These are phyloP conservation scores for Leucocoprinus leucothites DNA, from an alignment of 768 basidiomycete species.

Conservation along the genomic window DNA sequence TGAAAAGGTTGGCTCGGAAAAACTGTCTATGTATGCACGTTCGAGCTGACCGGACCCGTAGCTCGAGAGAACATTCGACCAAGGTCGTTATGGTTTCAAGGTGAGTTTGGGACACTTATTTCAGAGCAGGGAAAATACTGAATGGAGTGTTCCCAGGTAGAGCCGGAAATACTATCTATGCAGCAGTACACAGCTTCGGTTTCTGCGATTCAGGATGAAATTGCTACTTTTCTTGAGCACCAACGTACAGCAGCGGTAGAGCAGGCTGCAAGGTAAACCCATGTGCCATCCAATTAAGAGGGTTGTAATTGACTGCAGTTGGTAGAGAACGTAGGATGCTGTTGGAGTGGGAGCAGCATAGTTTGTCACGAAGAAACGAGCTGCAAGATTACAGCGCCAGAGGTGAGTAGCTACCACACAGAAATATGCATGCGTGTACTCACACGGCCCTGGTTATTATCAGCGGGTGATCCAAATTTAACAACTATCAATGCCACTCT, in stretches of 20 bases:
- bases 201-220: conserved; percentile 37
- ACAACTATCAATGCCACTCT: conserved; percentile 32
- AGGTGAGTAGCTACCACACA: neutral
- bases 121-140: conserved; percentile 6
- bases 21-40: neutral
- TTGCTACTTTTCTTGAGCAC: conserved; percentile 34
- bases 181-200: conserved; percentile 42
- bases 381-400: neutral
- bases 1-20: conserved; percentile 35
- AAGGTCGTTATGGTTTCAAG: conserved; percentile 30
- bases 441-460: neutral
- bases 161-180: conserved; percentile 52
- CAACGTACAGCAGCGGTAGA: conserved; percentile 32
- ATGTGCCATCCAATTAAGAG: conserved; percentile 31
- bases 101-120: neutral
- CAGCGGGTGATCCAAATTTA: conserved; percentile 5
- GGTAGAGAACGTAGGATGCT: neutral
- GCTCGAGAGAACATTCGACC: conserved; percentile 34
- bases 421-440: neutral
- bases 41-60: neutral
- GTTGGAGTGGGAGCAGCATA: conserved; percentile 6
- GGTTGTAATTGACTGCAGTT: conserved; percentile 38
- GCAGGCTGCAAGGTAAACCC: conserved; percentile 40
- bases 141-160: conserved; percentile 31
- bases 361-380: neutral